Conservation (phyloP, 768 basidiomycete genomes). For the Pluteus cervinus region DNA sequence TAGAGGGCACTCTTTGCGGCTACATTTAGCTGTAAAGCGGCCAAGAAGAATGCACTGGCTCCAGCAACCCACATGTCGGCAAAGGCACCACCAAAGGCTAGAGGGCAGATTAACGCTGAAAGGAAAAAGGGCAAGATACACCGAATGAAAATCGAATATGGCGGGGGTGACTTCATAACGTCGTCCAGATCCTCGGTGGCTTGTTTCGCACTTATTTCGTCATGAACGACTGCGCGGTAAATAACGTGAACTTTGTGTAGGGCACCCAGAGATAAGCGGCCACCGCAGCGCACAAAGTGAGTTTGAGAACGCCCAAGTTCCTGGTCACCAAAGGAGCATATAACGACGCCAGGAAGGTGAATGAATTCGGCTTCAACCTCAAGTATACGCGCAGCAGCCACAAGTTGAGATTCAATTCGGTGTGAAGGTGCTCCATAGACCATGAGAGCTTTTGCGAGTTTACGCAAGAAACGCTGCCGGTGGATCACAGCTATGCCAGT, state of each 20-base stretch:
- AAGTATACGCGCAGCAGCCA: conserved; percentile 82
- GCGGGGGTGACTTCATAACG: conserved; percentile 56
- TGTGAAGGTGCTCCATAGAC: conserved; percentile 91
- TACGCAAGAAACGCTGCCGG: conserved; percentile 82
- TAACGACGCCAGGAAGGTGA: conserved; percentile 74
- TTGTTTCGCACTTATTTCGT: conserved; percentile 79
- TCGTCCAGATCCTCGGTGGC: conserved; percentile 60
- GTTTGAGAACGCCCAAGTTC: conserved; percentile 89
- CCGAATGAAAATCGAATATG: conserved; percentile 58
- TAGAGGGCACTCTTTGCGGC: conserved; percentile 76
- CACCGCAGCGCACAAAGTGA: conserved; percentile 77
- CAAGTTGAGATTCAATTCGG: conserved; percentile 87
- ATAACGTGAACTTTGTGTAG: conserved; percentile 81
- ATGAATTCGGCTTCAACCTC: conserved; percentile 92
- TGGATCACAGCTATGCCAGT: conserved; percentile 56
- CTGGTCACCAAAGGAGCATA: conserved; percentile 85
- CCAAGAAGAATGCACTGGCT: conserved; percentile 57
- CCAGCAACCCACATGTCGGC: conserved; percentile 85
- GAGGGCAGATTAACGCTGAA: conserved; percentile 74
- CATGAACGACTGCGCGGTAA: conserved; percentile 87
- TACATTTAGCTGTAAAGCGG: conserved; percentile 65
- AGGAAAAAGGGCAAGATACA: conserved; percentile 64
- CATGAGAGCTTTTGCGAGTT: conserved; percentile 83
- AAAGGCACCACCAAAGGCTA: conserved; percentile 81
- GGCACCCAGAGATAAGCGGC: conserved; percentile 74